Evolutionary conservation across 768 basidiomycete genomes (phyloP).

Genomic region (Grammothele lineata): DNA sequence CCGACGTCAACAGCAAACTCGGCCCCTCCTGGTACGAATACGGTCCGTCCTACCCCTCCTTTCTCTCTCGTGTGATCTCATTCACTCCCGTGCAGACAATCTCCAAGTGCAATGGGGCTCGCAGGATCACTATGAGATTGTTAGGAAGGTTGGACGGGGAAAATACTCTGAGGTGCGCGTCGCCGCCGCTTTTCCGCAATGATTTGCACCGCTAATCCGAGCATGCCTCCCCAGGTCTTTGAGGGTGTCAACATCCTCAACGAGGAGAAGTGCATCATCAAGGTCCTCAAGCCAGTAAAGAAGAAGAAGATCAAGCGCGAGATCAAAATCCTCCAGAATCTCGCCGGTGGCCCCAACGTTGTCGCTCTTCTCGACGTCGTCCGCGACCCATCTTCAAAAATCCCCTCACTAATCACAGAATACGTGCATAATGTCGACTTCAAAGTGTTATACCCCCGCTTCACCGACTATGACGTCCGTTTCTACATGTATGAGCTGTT

Average conservation of each 20-base stretch:
- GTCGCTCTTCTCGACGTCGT: slow-evolving; percentile 93
- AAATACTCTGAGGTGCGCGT: slow-evolving; percentile 87
- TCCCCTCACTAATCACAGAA: slow-evolving; percentile 95
- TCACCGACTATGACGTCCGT: slow-evolving; percentile 92
- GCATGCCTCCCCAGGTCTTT: slow-evolving; percentile 56
- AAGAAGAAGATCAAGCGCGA: slow-evolving; percentile 99
- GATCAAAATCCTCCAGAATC: slow-evolving; percentile 96
- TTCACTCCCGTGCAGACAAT: slow-evolving; percentile 56
- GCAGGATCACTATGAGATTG: slow-evolving; percentile 97
- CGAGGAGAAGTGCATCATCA: slow-evolving; percentile 96
- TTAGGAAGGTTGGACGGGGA: slow-evolving; percentile 91
- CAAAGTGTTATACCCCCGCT: slow-evolving; percentile 92
- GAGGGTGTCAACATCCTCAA: slow-evolving; percentile 90
- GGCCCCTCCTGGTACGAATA: slow-evolving; percentile 96
- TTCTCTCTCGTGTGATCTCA: neutral
- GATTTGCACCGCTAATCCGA: neutral
- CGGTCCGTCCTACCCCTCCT: slow-evolving; percentile 45
- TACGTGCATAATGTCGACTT: slow-evolving; percentile 98
- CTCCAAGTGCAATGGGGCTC: slow-evolving; percentile 96
- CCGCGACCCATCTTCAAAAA: slow-evolving; percentile 92
- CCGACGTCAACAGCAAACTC: slow-evolving; percentile 82
- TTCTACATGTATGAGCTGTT: slow-evolving; percentile 96
- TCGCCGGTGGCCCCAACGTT: slow-evolving; percentile 94
- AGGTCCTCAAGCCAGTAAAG: slow-evolving; percentile 98
- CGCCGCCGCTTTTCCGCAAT: slow-evolving; percentile 1